A percentile compares a stretch with the other conserved stretches of the same genome.
Evolutionary conservation across 495 filamentous ascomycete species (phyloP).

Genomic region (Cairneyella variabilis): DNA sequence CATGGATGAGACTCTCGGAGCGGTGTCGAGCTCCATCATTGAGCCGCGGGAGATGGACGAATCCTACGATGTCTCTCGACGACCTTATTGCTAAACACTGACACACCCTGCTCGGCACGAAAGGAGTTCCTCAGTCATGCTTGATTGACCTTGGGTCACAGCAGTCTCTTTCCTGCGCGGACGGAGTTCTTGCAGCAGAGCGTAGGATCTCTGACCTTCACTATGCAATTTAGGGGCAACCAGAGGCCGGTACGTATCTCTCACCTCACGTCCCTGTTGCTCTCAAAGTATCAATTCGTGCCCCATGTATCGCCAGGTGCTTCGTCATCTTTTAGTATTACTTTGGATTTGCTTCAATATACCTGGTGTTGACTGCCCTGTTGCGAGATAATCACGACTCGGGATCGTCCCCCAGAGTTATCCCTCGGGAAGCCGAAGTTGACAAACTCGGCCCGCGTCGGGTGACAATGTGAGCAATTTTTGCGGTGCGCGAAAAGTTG

Average conservation of each 20-base stretch:
- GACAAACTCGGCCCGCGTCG: no score
- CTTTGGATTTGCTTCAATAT: not conserved
- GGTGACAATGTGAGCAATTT: no score
- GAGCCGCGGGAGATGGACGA: not conserved
- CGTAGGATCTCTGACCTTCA: not conserved
- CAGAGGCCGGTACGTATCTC: not conserved
- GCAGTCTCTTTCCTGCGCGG: not conserved
- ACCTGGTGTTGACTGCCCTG: no score
- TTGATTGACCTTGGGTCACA: not conserved
- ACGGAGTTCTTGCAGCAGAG: not conserved
- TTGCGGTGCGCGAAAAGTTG: no score
- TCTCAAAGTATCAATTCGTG: not conserved
- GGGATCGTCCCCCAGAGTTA: no score
- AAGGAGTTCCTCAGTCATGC: no score
- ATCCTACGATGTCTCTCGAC: not conserved
- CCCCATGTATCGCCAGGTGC: no score
- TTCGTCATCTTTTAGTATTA: not conserved
- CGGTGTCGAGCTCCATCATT: not conserved
- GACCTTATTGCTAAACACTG: no score
- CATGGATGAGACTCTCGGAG: not conserved
- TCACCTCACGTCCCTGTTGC: not conserved
- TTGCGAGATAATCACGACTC: no score
- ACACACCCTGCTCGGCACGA: not conserved
- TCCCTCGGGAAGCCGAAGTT: no score
- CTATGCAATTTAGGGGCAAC: slow-evolving; percentile 2